Conservation (phyloP, 495 filamentous ascomycete genomes). For the Neurospora discreta region DNA sequence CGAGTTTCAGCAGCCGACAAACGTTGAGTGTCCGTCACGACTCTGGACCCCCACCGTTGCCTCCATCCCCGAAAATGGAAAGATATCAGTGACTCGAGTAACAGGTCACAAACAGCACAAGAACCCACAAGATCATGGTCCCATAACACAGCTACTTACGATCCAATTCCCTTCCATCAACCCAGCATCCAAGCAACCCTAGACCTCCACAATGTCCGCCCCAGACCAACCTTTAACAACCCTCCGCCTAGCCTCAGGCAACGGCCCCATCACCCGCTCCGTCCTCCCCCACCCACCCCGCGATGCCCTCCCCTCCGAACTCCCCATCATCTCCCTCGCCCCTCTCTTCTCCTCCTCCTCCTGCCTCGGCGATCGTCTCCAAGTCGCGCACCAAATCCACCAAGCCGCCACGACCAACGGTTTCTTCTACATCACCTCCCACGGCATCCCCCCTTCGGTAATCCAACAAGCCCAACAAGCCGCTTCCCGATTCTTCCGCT, state of each 20-base stretch:
- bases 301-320: constrained; percentile 35
- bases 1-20: not conserved
- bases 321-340: constrained; percentile 37
- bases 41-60: not conserved
- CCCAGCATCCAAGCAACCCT: not conserved
- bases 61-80: not conserved
- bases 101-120: not conserved
- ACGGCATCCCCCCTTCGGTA: constrained; percentile 23
- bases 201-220: not conserved
- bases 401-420: constrained; percentile 31
- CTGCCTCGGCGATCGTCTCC: constrained; percentile 16
- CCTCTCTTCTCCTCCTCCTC: constrained; percentile 22
- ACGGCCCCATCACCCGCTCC: constrained; percentile 27
- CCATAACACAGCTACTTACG: not conserved
- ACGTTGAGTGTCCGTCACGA: not conserved
- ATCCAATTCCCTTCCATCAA: not conserved
- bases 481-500: constrained; percentile 36
- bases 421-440: constrained; percentile 45
- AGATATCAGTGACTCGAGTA: not conserved
- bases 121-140: not conserved
- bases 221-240: constrained; percentile 11
- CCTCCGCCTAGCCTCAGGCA: constrained; percentile 29
- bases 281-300: constrained; percentile 26
- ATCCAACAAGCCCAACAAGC: constrained; percentile 18
- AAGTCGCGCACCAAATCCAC: constrained; percentile 28